phyloP scores from a whole-genome alignment of 495 filamentous ascomycete genomes.

The Ramalina peruviana region DNA sequence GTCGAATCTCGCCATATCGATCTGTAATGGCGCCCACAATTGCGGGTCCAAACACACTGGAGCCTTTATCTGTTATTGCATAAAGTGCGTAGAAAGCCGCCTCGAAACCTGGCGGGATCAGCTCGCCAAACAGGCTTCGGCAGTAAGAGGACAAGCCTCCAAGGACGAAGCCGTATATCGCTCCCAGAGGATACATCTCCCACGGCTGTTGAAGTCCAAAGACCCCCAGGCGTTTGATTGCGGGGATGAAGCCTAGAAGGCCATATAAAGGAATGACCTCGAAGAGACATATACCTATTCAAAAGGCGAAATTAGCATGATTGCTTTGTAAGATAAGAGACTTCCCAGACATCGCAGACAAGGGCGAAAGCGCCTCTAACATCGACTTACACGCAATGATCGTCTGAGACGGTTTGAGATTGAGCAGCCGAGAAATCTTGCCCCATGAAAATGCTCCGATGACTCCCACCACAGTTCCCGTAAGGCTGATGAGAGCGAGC shows the following conservation, averaged over 20 bases:
- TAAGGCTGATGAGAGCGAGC: constrained; percentile 86
- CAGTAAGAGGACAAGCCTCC: constrained; percentile 91
- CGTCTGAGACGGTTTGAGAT: constrained; percentile 63
- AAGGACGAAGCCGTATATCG: constrained; percentile 84
- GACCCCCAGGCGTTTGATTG: constrained; percentile 57
- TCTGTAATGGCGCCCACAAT: constrained; percentile 91
- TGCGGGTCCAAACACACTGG: constrained; percentile 82
- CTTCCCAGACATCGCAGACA: no score
- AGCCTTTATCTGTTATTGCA: constrained; percentile 95
- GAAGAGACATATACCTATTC: constrained; percentile 52
- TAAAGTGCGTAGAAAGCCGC: constrained; percentile 94
- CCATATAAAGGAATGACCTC: constrained; percentile 89
- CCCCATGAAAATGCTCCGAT: constrained; percentile 85
- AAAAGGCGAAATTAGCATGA: no score
- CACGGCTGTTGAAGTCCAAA: constrained; percentile 81
- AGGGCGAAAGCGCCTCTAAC: neutral
- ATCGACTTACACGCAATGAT: constrained; percentile 53
- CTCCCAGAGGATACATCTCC: constrained; percentile 93
- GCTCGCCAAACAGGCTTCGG: constrained; percentile 78
- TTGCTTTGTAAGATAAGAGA: no score
- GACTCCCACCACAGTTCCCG: constrained; percentile 70
- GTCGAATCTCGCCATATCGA: constrained; percentile 74
- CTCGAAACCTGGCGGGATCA: constrained; percentile 87
- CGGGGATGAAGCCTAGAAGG: constrained; percentile 75
- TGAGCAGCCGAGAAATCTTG: constrained; percentile 49